Evolutionary conservation across 2,329 filamentous ascomycete species (phyloP).

Genomic region (Nemania sp.): DNA sequence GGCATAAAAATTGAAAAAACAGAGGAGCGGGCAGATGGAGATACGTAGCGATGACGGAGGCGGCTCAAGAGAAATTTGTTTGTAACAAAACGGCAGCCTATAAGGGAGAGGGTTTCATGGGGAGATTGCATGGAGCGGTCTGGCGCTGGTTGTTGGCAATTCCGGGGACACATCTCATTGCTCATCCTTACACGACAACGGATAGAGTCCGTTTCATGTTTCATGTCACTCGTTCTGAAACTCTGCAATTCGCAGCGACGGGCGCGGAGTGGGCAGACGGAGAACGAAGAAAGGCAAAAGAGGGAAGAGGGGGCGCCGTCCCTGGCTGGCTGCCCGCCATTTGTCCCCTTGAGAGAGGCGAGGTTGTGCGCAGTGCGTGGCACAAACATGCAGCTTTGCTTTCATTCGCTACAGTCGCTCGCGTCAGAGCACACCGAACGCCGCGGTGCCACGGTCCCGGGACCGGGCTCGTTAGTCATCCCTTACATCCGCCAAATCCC

Average conservation of each 20-base stretch:
- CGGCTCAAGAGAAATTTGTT: not conserved
- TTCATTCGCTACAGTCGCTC: not conserved
- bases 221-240: slow-evolving; percentile 4
- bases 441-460: slow-evolving; percentile 3
- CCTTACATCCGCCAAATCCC: not conserved
- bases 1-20: not conserved
- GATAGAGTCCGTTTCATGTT: not conserved
- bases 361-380: not conserved
- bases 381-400: not conserved
- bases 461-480: not conserved
- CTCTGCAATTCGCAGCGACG: not conserved
- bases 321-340: too few species aligned
- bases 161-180: not conserved
- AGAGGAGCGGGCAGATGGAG: not conserved
- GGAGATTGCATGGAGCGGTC: not conserved
- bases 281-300: too few species aligned
- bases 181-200: not conserved
- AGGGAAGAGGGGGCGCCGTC: too few species aligned
- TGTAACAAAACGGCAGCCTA: not conserved
- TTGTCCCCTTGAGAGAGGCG: not conserved
- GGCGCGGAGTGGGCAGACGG: not conserved
- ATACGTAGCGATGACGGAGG: not conserved
- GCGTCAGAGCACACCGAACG: not conserved
- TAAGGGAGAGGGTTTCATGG: not conserved
- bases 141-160: not conserved